Percentiles rank a stretch among this genome's conserved stretches.
Conservation (phyloP, 225 moss, liverwort and hornwort genomes). For the Sphagnum tenellum region DNA sequence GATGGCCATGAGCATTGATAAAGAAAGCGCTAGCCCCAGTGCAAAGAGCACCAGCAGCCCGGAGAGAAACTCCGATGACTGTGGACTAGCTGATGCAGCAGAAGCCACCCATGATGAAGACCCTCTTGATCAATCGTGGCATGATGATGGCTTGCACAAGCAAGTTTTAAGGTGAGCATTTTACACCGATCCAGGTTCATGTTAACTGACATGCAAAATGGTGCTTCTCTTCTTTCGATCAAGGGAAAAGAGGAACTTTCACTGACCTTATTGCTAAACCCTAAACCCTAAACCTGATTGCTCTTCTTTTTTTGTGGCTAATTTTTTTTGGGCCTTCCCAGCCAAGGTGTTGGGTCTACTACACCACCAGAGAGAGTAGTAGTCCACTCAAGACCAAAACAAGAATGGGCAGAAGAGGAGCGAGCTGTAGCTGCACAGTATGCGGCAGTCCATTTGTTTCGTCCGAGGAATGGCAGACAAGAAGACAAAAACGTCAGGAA, state of each 20-base stretch:
- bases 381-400: constrained; percentile 11
- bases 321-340: constrained; percentile 32
- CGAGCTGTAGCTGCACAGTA: constrained; percentile 52
- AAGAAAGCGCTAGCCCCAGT: constrained; percentile 75
- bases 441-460: constrained; percentile 29
- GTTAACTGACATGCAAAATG: too few relatives aligned
- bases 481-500: too few relatives aligned
- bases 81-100: constrained; percentile 47
- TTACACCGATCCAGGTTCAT: too few relatives aligned
- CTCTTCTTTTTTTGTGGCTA: too few relatives aligned
- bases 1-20: constrained; percentile 46
- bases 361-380: constrained; percentile 38
- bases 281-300: neutral
- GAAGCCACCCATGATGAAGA: constrained; percentile 43
- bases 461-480: constrained; percentile 13
- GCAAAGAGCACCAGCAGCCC: constrained; percentile 66
- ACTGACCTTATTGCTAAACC: neutral
- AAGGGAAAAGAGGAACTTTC: neutral
- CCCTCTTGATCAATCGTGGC: constrained; percentile 56
- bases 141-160: constrained; percentile 55
- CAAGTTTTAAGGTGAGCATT: constrained; percentile 34
- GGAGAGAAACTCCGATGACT: constrained; percentile 73
- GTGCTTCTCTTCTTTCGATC: too few relatives aligned
- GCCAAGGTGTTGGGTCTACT: constrained; percentile 27
- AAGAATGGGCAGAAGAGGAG: constrained; percentile 81